Percentiles rank a stretch among this genome's conserved stretches.
phyloP scores from a whole-genome alignment of 331 rosid species.

The Cucumis variabilis region DNA sequence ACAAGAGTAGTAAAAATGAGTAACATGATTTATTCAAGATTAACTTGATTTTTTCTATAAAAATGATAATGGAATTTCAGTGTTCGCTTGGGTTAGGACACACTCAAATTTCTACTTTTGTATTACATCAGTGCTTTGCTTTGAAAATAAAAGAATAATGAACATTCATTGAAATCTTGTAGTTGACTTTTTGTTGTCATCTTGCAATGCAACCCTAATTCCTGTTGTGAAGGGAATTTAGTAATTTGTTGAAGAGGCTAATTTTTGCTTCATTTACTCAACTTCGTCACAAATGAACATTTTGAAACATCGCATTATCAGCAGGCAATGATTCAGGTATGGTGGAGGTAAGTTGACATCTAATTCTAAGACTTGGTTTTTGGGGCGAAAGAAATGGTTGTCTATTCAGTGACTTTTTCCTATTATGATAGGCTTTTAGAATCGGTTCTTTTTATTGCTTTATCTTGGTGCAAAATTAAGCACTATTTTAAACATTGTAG shows the following conservation, averaged over 20 bases:
- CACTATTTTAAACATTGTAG: no score
- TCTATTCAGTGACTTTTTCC: no score
- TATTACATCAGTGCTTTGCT: neutral
- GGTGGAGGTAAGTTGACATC: conserved; percentile 50
- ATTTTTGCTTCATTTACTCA: neutral
- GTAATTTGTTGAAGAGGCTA: neutral
- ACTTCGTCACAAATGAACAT: conserved; percentile 47
- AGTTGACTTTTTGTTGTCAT: neutral
- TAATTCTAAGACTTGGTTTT: neutral
- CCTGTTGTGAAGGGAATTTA: neutral
- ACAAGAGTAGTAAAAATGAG: no score
- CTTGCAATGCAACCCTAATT: neutral
- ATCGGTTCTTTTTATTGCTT: no score
- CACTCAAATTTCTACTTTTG: neutral
- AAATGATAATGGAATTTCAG: neutral
- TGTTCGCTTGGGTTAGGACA: neutral
- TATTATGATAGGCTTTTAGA: no score
- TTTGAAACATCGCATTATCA: conserved; percentile 45
- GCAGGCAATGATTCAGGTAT: conserved; percentile 39
- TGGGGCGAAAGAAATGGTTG: no score
- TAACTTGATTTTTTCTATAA: no score
- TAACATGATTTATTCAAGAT: no score
- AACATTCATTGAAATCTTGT: neutral
- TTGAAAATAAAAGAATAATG: neutral
- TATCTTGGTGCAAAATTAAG: no score